Evolutionary conservation across 208 protist species (phyloP), one percentile per base, ranked within the genome.

Genomic region (Crithidia bombi): DNA sequence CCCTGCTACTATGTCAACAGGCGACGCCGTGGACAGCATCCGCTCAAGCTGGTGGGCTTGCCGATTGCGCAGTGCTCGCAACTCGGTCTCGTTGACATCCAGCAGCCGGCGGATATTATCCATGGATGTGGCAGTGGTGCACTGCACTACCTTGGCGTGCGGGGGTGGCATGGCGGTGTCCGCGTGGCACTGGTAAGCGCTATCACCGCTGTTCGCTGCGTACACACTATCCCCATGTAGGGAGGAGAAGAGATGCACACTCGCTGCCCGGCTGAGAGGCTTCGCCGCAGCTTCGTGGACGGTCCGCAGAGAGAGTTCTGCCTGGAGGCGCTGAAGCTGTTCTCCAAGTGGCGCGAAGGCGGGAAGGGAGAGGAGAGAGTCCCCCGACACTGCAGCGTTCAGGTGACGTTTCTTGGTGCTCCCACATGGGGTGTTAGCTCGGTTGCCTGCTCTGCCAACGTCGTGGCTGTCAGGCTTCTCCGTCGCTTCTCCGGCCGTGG

Each of bases 111-210:
- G 58, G 26, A 69, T 28, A 11, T 59, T n/a, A 17, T 21, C 15
- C 5, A 32, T 51, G 5, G 62, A 33, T 0, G 55, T 66, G 2
- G 58, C 15, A 2, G 41, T 43, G 0, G 46, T 54, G 19, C 44
- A 70, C 43, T 47, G 63, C 33, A 70, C 47, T 2, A 21, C 41
- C 21, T 58, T 63, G 3, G 63, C 62, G 38, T 70, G 43, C 9
- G 46, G 43, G 3, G 71, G 63, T 4, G 71, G 71, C 44, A 76
- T 26, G 5, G 54, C n/a, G 0, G 36, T 36, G 11, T 19, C 44
- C 0, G 28, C 54, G 28, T 76, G 64, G 46, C 28, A 44, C 19
- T 4, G 21, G 52, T 77, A 77, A 23, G 64, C 54, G 5, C 32
- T 43, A 10, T 41, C 55, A 2, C 47, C 57, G 2, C 25, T 3